Evolutionary conservation across 306 rosid species (phyloP).

Genomic region (Casuarina glauca): DNA sequence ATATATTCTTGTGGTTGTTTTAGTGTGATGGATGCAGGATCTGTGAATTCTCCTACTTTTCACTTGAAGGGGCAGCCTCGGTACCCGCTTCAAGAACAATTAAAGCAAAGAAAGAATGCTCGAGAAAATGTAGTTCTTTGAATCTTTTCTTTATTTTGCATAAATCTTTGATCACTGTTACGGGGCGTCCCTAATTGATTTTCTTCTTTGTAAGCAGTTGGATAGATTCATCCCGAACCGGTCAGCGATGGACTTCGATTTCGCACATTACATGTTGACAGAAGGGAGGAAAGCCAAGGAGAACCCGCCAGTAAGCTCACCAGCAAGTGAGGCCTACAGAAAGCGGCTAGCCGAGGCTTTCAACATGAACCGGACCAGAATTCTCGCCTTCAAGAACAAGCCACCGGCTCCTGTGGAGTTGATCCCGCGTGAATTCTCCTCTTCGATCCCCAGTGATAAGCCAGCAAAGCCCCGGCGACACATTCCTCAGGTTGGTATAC

Average conservation of each 20-base stretch:
- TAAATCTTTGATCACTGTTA: neutral
- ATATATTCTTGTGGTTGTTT: neutral
- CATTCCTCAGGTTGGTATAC: constrained; percentile 73
- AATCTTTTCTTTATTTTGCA: neutral
- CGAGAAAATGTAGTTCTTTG: constrained; percentile 34
- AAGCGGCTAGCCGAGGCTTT: constrained; percentile 64
- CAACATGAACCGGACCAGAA: constrained; percentile 70
- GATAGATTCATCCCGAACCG: constrained; percentile 59
- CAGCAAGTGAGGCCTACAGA: constrained; percentile 62
- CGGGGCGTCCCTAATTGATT: neutral
- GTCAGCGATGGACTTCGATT: constrained; percentile 52
- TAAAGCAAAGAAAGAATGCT: constrained; percentile 18
- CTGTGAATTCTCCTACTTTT: constrained; percentile 25
- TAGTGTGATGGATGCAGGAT: constrained; percentile 36
- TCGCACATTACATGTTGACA: constrained; percentile 51
- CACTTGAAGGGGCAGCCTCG: constrained; percentile 21
- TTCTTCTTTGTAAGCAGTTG: constrained; percentile 27
- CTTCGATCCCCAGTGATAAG: constrained; percentile 40
- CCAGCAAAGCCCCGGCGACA: constrained; percentile 46
- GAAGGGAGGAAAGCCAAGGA: constrained; percentile 55
- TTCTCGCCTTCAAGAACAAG: constrained; percentile 87
- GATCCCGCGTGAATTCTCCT: constrained; percentile 44
- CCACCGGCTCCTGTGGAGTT: constrained; percentile 63
- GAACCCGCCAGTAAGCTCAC: constrained; percentile 51
- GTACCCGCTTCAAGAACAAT: constrained; percentile 35